Evolutionary conservation across 208 protist species (phyloP).

Genomic region (Tritrichomonas musculus): DNA sequence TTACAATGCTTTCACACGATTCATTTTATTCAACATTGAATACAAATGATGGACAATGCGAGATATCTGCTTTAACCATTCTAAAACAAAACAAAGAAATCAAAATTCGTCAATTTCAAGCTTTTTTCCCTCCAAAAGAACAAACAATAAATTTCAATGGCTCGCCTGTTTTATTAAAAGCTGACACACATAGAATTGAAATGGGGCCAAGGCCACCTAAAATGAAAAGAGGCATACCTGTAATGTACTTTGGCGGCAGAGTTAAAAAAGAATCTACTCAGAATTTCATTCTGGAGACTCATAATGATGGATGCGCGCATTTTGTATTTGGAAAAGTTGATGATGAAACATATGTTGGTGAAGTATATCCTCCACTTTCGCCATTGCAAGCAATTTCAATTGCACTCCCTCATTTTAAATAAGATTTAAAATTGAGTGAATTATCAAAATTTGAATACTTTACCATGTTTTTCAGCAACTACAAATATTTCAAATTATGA

Average conservation of each 20-base stretch:
- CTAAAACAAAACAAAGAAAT: too few relatives aligned
- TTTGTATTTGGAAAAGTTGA: constrained; percentile 31
- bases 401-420: constrained; percentile 21
- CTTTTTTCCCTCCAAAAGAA: too few relatives aligned
- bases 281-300: background rate
- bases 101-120: too few relatives aligned
- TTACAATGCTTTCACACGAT: too few relatives aligned
- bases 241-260: background rate
- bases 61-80: too few relatives aligned
- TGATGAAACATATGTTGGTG: background rate
- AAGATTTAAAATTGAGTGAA: too few relatives aligned
- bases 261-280: background rate
- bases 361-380: background rate
- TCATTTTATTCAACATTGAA: too few relatives aligned
- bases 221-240: constrained; percentile 26
- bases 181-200: background rate
- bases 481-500: too few relatives aligned
- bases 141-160: too few relatives aligned
- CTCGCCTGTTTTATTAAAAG: background rate
- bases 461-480: too few relatives aligned
- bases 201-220: constrained; percentile 13
- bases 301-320: background rate
- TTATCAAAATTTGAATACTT: too few relatives aligned
- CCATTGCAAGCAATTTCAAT: background rate
- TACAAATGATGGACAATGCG: too few relatives aligned